Percentiles rank a stretch among this genome's conserved stretches.
phyloP scores from a whole-genome alignment of 2,329 filamentous ascomycete genomes.

The Penicillium janthinellum region DNA sequence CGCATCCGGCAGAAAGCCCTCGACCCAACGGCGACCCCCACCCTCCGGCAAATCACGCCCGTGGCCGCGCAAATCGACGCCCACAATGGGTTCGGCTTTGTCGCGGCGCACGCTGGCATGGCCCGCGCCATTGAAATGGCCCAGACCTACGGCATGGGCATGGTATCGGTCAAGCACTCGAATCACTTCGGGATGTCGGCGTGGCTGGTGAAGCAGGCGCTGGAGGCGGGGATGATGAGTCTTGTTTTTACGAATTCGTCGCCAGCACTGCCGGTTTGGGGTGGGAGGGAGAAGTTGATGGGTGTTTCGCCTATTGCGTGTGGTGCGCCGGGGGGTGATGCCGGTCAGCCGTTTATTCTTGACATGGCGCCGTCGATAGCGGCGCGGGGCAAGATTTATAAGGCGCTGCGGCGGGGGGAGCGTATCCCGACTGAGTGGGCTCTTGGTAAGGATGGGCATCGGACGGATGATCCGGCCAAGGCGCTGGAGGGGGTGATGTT shows the following conservation, averaged over 20 bases:
- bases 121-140: slow-evolving; percentile 67
- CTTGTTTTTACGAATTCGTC: slow-evolving; percentile 73
- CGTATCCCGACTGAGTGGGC: slow-evolving; percentile 64
- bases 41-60: slow-evolving; percentile 64
- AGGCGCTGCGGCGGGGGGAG: slow-evolving; percentile 46
- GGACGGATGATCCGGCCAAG: slow-evolving; percentile 70
- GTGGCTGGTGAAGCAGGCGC: slow-evolving; percentile 75
- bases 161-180: slow-evolving; percentile 73
- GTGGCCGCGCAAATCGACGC: slow-evolving; percentile 70
- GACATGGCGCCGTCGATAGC: slow-evolving; percentile 52
- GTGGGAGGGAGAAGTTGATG: slow-evolving; percentile 68
- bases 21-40: slow-evolving; percentile 61
- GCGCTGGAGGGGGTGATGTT: slow-evolving; percentile 80
- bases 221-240: slow-evolving; percentile 71
- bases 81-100: slow-evolving; percentile 73
- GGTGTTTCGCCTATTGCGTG: slow-evolving; percentile 74
- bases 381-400: slow-evolving; percentile 50
- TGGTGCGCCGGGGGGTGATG: slow-evolving; percentile 67
- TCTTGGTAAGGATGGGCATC: slow-evolving; percentile 67
- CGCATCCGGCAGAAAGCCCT: slow-evolving; percentile 71
- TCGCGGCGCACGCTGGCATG: slow-evolving; percentile 70
- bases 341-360: slow-evolving; percentile 58
- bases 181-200: slow-evolving; percentile 86
- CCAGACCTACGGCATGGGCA: slow-evolving; percentile 66
- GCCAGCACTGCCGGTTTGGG: slow-evolving; percentile 71